Percentiles rank a stretch among this genome's conserved stretches.
Conservation (phyloP, 2,329 filamentous ascomycete genomes). For the Talaromyces sp. region DNA sequence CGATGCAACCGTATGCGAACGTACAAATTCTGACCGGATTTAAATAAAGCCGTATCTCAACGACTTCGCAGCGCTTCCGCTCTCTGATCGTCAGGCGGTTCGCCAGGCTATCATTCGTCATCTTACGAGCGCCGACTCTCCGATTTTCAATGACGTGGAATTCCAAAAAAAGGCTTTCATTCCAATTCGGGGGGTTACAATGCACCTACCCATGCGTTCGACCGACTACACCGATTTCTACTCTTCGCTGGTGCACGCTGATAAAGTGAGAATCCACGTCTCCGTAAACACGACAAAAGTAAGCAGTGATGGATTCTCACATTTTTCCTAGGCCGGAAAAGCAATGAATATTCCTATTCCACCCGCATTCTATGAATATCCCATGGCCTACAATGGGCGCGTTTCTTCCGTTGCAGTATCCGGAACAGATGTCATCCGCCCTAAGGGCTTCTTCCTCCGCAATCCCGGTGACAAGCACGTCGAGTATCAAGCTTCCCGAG, state of each 20-base stretch:
- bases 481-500: slow-evolving; percentile 34
- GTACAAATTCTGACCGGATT: too few relatives aligned
- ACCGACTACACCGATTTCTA: slow-evolving; percentile 6
- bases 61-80: slow-evolving; percentile 2
- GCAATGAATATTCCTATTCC: slow-evolving; percentile 1
- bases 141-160: neutral
- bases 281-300: neutral
- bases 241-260: slow-evolving; percentile 3
- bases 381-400: slow-evolving; percentile 6
- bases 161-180: neutral
- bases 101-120: neutral
- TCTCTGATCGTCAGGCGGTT: neutral
- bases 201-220: slow-evolving; percentile 4
- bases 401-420: neutral
- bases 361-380: slow-evolving; percentile 1
- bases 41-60: slow-evolving; percentile 1
- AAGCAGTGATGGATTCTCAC: neutral
- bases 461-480: neutral
- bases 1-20: too few relatives aligned
- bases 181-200: neutral
- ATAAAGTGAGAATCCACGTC: neutral
- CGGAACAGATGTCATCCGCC: slow-evolving; percentile 1
- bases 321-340: neutral
- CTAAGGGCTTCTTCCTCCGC: slow-evolving; percentile 7
- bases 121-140: neutral